Evolutionary conservation across 2,329 filamentous ascomycete genomes (phyloP).

Genomic region (Paecilomyces sp.): DNA sequence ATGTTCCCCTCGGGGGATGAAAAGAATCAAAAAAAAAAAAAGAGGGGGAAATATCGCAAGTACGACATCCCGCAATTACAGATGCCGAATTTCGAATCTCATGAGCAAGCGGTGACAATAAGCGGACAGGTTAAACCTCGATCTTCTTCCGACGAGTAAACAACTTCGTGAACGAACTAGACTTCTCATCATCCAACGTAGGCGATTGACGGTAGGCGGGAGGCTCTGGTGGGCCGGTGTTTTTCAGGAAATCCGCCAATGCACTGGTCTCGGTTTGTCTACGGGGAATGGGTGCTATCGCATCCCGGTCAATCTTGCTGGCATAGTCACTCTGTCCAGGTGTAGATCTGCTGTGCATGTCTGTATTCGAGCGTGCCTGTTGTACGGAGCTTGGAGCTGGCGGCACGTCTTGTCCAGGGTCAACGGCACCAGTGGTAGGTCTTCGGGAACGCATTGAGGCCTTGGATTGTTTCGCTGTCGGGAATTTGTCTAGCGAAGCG

Average conservation of each 20-base stretch:
- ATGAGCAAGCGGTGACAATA: background rate
- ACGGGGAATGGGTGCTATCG: conserved; percentile 14
- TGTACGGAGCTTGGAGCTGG: background rate
- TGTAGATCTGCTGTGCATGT: conserved; percentile 21
- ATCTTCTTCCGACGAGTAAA: conserved; percentile 21
- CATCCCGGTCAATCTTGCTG: conserved; percentile 27
- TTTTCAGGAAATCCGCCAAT: conserved; percentile 64
- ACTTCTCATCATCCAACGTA: conserved; percentile 8
- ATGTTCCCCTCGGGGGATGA: background rate
- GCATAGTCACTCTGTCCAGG: conserved; percentile 28
- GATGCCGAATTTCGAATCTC: background rate
- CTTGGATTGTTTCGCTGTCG: conserved; percentile 23
- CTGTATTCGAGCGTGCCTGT: conserved; percentile 9
- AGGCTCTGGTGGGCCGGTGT: conserved; percentile 56
- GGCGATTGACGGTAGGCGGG: conserved; percentile 9
- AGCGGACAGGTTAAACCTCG: conserved; percentile 5
- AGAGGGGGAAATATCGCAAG: conserved; percentile 1
- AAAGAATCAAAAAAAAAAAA: background rate
- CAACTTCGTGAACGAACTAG: conserved; percentile 14
- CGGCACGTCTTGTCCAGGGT: background rate
- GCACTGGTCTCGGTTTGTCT: conserved; percentile 51
- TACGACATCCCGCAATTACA: background rate
- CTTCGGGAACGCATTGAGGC: conserved; percentile 22
- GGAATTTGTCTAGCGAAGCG: conserved; percentile 19
- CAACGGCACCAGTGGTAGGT: conserved; percentile 3